These are phyloP conservation scores for Cupressus sempervirens DNA, from an alignment of 75 land plant genomes.

Conservation along the genomic window DNA sequence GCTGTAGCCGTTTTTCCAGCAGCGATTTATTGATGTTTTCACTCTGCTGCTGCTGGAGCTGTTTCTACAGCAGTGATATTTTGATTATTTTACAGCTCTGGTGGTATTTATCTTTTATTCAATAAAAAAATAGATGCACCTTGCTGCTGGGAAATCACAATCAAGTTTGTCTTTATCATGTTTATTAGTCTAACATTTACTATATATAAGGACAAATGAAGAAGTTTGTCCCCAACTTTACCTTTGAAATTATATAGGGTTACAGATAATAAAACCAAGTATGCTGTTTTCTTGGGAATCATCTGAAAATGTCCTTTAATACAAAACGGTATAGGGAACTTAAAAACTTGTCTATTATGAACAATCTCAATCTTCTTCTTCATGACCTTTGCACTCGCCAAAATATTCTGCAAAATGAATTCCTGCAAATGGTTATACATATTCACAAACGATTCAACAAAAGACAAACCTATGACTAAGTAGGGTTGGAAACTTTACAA, in stretches of 20 bases:
- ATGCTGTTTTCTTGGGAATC: background rate
- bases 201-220: background rate
- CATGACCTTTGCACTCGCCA: background rate
- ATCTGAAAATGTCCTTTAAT: background rate
- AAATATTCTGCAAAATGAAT: background rate
- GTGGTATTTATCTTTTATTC: too few species aligned
- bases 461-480: background rate
- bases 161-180: background rate
- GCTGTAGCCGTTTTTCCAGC: too few species aligned
- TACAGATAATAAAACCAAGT: background rate
- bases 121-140: background rate
- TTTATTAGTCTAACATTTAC: background rate
- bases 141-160: background rate
- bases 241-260: background rate
- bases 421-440: background rate
- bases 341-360: background rate
- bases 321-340: background rate
- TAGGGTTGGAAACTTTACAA: background rate
- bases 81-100: too few species aligned
- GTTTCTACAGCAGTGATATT: too few species aligned
- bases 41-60: too few species aligned
- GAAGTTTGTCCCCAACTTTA: background rate
- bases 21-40: too few species aligned
- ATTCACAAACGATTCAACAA: conserved; percentile 1
- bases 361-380: background rate